Evolutionary conservation across 2,329 filamentous ascomycete genomes (phyloP), one percentile per base, ranked within the genome.

Genomic region (Pseudodiploospora longispora): DNA sequence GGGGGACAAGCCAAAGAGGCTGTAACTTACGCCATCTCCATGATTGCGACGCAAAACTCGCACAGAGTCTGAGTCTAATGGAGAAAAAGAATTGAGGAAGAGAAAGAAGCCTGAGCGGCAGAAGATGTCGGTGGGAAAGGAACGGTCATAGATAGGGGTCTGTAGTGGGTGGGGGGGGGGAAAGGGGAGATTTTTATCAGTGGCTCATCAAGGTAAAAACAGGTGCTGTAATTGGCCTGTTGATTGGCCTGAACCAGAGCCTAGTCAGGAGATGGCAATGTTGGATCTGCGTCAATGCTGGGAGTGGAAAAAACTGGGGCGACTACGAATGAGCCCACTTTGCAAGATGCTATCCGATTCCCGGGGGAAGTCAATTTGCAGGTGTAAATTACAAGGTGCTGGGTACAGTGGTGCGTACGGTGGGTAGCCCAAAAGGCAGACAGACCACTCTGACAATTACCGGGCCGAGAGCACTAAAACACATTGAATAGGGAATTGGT

Each of bases 21-120:
- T 48, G 42, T 41, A 61, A 19, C 58, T 57, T 52, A 58, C 60
- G 53, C 53, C 50, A 61, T 50, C 38, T 65, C 63, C 62, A 67
- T 67, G 50, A 41, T 56, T 55, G 48, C 43, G 37, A 29, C 39
- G 29, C 41, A 43, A 43, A 38, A 19, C 19, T 19, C 19, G 19
- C 19, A 19, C 19, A 19, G 19, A 19, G 19, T 29, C 36, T 35
- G 27, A 33, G 37, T n/a, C 27, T 38, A 19, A n/a, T 19, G 10
- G 19, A 35, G 27, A n/a, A 7, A 30, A 41, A 29, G 28, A 19
- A 38, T 19, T 40, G 45, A 36, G 36, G 38, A 41, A 12, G 7
- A 12, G 35, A 37, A 10, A 27, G 35, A 19, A 27, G 35, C 8
- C 27, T 19, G 27, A 35, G 37, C 36, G 34, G 37, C 41, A 47